These are phyloP conservation scores for Yamadazyma spencermartinsiae DNA, from an alignment of 1,139 yeast genomes.

Conservation along the genomic window DNA sequence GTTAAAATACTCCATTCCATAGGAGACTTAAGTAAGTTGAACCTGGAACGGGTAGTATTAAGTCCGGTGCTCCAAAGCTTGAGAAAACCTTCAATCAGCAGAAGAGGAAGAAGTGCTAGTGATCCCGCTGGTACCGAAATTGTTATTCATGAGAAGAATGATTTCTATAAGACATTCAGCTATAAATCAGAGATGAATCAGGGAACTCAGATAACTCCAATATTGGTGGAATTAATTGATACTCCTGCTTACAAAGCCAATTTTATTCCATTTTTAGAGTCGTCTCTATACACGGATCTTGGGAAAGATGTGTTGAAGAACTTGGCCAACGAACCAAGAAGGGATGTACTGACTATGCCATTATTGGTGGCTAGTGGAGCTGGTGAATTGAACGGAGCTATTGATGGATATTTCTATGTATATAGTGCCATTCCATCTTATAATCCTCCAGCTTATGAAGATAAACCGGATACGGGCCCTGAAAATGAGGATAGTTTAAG, in stretches of 20 bases:
- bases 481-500: conserved; percentile 27
- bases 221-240: conserved; percentile 66
- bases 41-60: conserved; percentile 17
- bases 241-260: conserved; percentile 69
- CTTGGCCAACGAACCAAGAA: conserved; percentile 64
- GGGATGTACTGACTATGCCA: conserved; percentile 65
- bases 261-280: conserved; percentile 74
- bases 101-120: conserved; percentile 17
- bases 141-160: conserved; percentile 20
- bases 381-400: conserved; percentile 67
- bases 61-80: conserved; percentile 29
- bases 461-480: conserved; percentile 12
- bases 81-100: conserved; percentile 6
- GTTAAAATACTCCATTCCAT: conserved; percentile 7
- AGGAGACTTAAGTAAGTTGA: conserved; percentile 2
- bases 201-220: conserved; percentile 53
- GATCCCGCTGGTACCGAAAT: conserved; percentile 13
- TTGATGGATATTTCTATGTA: conserved; percentile 71
- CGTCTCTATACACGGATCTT: conserved; percentile 61
- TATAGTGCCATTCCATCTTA: conserved; percentile 66
- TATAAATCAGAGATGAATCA: conserved; percentile 21
- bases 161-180: conserved; percentile 25
- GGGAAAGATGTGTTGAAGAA: conserved; percentile 60
- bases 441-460: conserved; percentile 53
- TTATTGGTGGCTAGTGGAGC: conserved; percentile 76